A percentile compares a stretch with the other conserved stretches of the same genome.
phyloP scores from a whole-genome alignment of 2,329 filamentous ascomycete species.

The Colletotrichum gloeosporioides region DNA sequence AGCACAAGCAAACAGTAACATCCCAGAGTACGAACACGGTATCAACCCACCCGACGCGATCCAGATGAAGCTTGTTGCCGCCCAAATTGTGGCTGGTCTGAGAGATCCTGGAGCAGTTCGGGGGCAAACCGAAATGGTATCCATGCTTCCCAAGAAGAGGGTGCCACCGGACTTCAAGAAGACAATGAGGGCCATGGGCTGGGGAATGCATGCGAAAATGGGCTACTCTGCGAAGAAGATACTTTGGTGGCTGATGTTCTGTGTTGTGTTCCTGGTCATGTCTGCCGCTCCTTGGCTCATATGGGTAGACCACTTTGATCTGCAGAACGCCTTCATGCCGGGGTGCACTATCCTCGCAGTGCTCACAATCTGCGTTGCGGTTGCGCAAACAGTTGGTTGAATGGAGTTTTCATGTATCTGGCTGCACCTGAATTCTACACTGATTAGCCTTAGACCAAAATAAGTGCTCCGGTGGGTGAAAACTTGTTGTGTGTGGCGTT shows the following conservation, averaged over 20 bases:
- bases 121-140: background rate
- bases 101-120: accelerated
- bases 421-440: slow-evolving; percentile 46
- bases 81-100: accelerated
- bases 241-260: background rate
- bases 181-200: background rate
- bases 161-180: accelerated
- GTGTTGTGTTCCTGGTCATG: accelerated
- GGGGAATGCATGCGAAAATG: background rate
- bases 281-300: background rate
- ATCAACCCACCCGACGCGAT: background rate
- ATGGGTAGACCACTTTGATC: background rate
- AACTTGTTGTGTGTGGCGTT: too few species aligned
- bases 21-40: background rate
- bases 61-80: background rate
- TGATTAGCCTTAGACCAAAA: too few species aligned
- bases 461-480: too few species aligned
- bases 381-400: too few species aligned
- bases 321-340: background rate
- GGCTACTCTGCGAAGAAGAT: background rate
- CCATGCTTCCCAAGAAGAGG: accelerated
- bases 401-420: slow-evolving; percentile 57
- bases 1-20: too few species aligned
- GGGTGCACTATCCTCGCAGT: too few species aligned
- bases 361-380: too few species aligned